Conservation (phyloP, 257 asterid species). For the Penstemon barbatus region DNA sequence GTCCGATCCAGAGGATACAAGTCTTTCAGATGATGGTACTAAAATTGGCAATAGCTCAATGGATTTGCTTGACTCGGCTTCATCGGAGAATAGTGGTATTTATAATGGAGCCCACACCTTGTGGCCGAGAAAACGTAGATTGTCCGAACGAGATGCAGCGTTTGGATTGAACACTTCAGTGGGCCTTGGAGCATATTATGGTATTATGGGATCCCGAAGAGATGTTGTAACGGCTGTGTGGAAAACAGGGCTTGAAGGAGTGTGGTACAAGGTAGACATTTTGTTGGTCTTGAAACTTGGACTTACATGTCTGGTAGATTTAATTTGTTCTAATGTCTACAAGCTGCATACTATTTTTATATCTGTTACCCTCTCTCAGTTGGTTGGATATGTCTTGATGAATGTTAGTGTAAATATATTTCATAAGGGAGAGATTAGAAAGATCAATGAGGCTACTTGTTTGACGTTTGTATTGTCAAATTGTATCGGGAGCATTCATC, state of each 20-base stretch:
- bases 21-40: slow-evolving; percentile 47
- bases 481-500: neutral
- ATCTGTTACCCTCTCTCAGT: slow-evolving; percentile 6
- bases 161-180: slow-evolving; percentile 92
- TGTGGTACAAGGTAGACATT: slow-evolving; percentile 84
- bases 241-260: slow-evolving; percentile 98
- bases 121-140: slow-evolving; percentile 98
- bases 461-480: neutral
- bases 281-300: neutral
- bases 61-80: slow-evolving; percentile 50
- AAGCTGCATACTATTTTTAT: slow-evolving; percentile 2
- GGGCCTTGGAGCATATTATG: slow-evolving; percentile 96
- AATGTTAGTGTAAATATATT: neutral
- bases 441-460: neutral
- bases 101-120: slow-evolving; percentile 70
- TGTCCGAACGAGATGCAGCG: slow-evolving; percentile 99
- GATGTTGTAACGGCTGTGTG: slow-evolving; percentile 97
- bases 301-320: neutral
- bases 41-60: slow-evolving; percentile 46
- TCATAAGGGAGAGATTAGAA: neutral
- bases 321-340: neutral
- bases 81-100: slow-evolving; percentile 54
- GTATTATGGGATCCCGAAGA: slow-evolving; percentile 98
- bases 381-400: slow-evolving; percentile 7
- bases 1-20: slow-evolving; percentile 74